A percentile compares a stretch with the other conserved stretches of the same genome.
Evolutionary conservation across 192 early-diverging fungal genomes (phyloP).

Genomic region (Gamsiella multidivaricata): DNA sequence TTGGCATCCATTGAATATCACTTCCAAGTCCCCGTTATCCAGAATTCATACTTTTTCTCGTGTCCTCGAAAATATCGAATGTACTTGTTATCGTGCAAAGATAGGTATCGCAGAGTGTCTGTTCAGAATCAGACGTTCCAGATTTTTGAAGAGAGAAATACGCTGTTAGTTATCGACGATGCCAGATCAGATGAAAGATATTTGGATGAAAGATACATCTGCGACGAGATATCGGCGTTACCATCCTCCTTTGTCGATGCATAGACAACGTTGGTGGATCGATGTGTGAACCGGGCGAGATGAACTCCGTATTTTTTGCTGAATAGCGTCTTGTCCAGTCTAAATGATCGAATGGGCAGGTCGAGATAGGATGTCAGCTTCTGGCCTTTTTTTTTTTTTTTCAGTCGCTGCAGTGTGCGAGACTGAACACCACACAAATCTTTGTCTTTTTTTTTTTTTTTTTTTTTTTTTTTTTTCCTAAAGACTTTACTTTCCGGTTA

Average conservation of each 20-base stretch:
- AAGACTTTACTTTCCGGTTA: slow-evolving; percentile 83
- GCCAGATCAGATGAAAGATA: too few relatives aligned
- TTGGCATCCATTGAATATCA: background rate
- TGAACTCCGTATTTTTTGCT: slow-evolving; percentile 97
- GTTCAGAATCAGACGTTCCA: background rate
- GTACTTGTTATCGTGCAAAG: slow-evolving; percentile 94
- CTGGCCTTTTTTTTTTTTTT: too few relatives aligned
- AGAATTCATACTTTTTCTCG: slow-evolving; percentile 61
- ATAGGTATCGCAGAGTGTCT: slow-evolving; percentile 95
- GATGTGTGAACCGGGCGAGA: slow-evolving; percentile 89
- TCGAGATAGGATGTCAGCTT: too few relatives aligned
- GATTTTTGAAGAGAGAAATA: too few relatives aligned
- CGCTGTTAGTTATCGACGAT: too few relatives aligned
- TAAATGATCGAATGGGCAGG: slow-evolving; percentile 44
- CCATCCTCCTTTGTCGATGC: slow-evolving; percentile 95
- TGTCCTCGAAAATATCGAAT: slow-evolving; percentile 95
- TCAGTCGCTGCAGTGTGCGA: too few relatives aligned
- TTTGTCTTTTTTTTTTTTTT: too few relatives aligned
- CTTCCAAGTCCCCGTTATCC: too few relatives aligned
- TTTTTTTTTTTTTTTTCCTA: too few relatives aligned
- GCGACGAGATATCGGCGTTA: slow-evolving; percentile 47
- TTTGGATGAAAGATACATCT: background rate
- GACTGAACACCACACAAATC: too few relatives aligned
- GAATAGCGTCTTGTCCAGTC: slow-evolving; percentile 76
- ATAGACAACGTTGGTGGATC: slow-evolving; percentile 81